A percentile compares a stretch with the other conserved stretches of the same genome.
Evolutionary conservation across 1,139 yeast genomes (phyloP).

Genomic region (Yamadazyma diospyri): DNA sequence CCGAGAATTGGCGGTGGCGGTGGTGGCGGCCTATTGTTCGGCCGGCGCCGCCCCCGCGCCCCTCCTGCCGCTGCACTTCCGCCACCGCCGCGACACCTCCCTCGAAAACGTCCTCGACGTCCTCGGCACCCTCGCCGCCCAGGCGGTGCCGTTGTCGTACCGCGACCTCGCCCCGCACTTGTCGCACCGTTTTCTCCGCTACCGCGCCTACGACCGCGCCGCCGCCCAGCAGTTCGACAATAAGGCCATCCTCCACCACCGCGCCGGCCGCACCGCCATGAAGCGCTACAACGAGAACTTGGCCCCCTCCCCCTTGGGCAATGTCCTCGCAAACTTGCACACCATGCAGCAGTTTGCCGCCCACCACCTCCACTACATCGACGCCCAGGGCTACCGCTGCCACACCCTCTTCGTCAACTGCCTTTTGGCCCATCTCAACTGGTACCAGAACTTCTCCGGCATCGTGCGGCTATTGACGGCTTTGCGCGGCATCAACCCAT

Average conservation of each 20-base stretch:
- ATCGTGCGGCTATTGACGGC: slow-evolving; percentile 21
- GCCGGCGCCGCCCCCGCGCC: slow-evolving; percentile 2
- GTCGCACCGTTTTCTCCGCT: slow-evolving; percentile 28
- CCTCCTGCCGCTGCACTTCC: slow-evolving; percentile 2
- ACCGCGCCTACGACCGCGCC: slow-evolving; percentile 22
- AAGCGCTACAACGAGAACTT: slow-evolving; percentile 22
- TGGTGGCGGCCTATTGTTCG: slow-evolving; percentile 38
- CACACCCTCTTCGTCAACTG: slow-evolving; percentile 34
- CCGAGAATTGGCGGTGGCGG: slow-evolving; percentile 30
- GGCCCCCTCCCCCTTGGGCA: slow-evolving; percentile 25
- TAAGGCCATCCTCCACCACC: slow-evolving; percentile 3
- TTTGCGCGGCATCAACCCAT: slow-evolving; percentile 18
- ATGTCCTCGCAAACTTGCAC: slow-evolving; percentile 29
- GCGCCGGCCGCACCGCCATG: slow-evolving; percentile 1
- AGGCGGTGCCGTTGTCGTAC: slow-evolving; percentile 19
- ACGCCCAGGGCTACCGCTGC: slow-evolving; percentile 19
- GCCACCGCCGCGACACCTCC: slow-evolving; percentile 20
- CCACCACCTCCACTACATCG: slow-evolving; percentile 25
- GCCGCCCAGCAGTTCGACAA: slow-evolving; percentile 14
- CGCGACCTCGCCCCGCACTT: slow-evolving; percentile 30
- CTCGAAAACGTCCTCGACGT: slow-evolving; percentile 32
- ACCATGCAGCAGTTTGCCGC: slow-evolving; percentile 22
- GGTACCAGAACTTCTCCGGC: slow-evolving; percentile 37
- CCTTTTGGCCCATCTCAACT: slow-evolving; percentile 32
- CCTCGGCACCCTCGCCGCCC: slow-evolving; percentile 23